phyloP scores from a whole-genome alignment of 352 stramenopile species.

The Phytophthora constricta region DNA sequence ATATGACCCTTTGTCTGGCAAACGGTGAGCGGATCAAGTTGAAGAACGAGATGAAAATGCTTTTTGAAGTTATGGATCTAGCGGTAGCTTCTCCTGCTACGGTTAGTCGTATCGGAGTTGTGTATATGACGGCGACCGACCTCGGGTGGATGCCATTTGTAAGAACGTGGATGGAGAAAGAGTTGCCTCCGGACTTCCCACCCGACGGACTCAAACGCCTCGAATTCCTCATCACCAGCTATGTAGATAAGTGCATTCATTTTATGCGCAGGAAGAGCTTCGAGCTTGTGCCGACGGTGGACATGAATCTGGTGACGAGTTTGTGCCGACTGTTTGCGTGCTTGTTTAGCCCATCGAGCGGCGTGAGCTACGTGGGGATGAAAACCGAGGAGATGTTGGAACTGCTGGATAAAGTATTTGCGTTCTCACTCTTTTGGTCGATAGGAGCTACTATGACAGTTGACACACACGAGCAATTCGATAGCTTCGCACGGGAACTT shows the following conservation, averaged over 20 bases:
- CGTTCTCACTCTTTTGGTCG: constrained; percentile 93
- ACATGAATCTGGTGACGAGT: constrained; percentile 90
- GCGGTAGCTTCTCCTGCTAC: constrained; percentile 92
- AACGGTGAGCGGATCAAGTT: constrained; percentile 94
- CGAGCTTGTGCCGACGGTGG: constrained; percentile 89
- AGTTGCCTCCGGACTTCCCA: constrained; percentile 54
- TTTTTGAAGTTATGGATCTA: constrained; percentile 95
- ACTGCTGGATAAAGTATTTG: constrained; percentile 82
- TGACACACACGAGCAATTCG: constrained; percentile 78
- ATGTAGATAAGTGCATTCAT: constrained; percentile 76
- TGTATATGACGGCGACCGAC: constrained; percentile 86
- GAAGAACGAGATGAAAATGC: constrained; percentile 92
- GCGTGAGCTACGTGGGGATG: constrained; percentile 30
- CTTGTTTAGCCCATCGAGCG: constrained; percentile 65
- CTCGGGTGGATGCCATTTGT: constrained; percentile 92
- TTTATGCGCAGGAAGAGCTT: constrained; percentile 81
- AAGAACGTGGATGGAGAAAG: constrained; percentile 87
- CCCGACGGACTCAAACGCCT: constrained; percentile 46
- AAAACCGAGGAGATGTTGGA: constrained; percentile 55
- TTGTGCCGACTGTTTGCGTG: constrained; percentile 88
- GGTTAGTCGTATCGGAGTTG: constrained; percentile 79
- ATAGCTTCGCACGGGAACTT: constrained; percentile 77
- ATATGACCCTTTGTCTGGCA: constrained; percentile 94
- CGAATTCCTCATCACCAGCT: constrained; percentile 54
- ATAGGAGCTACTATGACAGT: constrained; percentile 85